A percentile compares a stretch with the other conserved stretches of the same genome.
These are phyloP conservation scores for Amoebophrya sp. DNA, from an alignment of 169 alveolate genomes.

Conservation along the genomic window DNA sequence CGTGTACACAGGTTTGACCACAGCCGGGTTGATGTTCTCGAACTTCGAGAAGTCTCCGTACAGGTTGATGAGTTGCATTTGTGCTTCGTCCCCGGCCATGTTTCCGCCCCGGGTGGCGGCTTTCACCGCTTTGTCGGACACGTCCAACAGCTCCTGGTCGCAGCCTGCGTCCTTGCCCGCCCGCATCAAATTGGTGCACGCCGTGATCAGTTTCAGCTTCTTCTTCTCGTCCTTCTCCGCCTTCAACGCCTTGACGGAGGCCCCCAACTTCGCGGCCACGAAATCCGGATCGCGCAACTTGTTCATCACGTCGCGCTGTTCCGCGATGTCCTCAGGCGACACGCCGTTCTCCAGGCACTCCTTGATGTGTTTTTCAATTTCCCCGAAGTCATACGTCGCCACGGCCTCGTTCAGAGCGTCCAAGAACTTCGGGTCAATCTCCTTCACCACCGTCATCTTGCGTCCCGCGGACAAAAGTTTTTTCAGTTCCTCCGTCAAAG, in stretches of 20 bases:
- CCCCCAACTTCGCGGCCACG: neutral
- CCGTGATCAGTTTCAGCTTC: neutral
- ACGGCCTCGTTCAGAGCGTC: neutral
- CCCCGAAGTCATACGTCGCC: neutral
- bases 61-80: neutral
- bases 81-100: neutral
- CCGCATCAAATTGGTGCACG: neutral
- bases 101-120: neutral
- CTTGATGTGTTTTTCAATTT: neutral
- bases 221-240: neutral
- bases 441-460: no score
- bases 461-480: no score
- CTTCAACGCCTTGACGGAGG: neutral
- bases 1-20: neutral
- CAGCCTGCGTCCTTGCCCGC: neutral
- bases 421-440: no score
- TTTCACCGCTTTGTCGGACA: neutral
- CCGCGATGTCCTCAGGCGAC: neutral
- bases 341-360: neutral
- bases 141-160: neutral
- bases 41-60: neutral
- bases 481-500: no score
- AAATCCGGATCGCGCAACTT: neutral
- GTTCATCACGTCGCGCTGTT: neutral
- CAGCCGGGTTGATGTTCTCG: neutral